Evolutionary conservation across 163 green algal species (phyloP).

Genomic region (Scenedesmus sp.): DNA sequence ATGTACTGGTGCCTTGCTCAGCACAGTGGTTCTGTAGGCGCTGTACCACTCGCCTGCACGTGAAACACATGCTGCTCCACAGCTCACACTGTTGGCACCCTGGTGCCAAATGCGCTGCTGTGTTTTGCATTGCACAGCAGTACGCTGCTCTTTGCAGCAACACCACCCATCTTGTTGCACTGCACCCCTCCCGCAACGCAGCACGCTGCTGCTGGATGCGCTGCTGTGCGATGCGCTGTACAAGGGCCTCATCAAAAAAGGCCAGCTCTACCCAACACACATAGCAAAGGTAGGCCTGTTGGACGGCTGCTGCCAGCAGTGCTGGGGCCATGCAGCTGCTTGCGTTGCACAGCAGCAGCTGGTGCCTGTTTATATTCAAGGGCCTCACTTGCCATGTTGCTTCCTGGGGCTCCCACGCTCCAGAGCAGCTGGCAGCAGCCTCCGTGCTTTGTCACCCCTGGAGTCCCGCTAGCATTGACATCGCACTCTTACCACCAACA

Average conservation of each 20-base stretch:
- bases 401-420: no score
- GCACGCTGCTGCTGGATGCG: constrained; percentile 60
- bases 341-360: neutral
- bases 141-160: neutral
- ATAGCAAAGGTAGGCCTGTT: constrained; percentile 42
- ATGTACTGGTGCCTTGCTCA: no score
- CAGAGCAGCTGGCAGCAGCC: no score
- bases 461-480: no score
- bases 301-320: neutral
- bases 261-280: constrained; percentile 66
- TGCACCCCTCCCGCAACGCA: neutral
- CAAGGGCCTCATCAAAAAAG: constrained; percentile 65
- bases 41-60: no score
- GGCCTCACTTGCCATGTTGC: neutral
- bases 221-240: constrained; percentile 51
- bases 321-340: neutral
- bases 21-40: no score
- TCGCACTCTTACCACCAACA: no score
- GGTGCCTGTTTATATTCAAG: neutral
- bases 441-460: neutral
- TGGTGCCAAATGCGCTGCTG: constrained; percentile 57
- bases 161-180: neutral
- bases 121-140: constrained; percentile 4
- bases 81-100: constrained; percentile 18
- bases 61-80: no score